Evolutionary conservation across 345 rosid species (phyloP), one percentile per base, ranked within the genome.

Genomic region (Aquilaria malaccensis): DNA sequence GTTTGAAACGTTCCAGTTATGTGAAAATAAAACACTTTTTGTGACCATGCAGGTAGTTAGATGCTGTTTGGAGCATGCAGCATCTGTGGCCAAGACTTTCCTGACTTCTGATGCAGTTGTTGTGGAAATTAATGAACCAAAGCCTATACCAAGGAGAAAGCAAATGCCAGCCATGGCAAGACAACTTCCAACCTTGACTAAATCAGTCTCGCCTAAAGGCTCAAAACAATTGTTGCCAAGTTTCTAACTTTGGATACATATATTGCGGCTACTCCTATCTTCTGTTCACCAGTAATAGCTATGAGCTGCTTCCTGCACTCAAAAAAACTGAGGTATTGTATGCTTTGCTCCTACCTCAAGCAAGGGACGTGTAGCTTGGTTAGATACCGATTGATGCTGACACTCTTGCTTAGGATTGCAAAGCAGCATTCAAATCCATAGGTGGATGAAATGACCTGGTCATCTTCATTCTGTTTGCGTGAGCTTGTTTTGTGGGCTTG

Each of bases 1-100:
- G 31, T 2, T 22, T 33, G 13, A 4, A 5, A 7, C 49, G 0
- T 46, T 46, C 49, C 49, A 7, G 7, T 11, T 11, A 46, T 6
- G 12, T 6, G 49, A 46, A 46, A 46, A 15, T 6, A 30, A 46
- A 15, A 22, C 22, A 22, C 22, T 22, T 22, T 22, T 22, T 22
- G 43, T 37, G 7, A 4, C 43, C 5, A 43, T 11, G 71, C 84
- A 92, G 98, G 96, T 89, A 13, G 91, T 89, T 61, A 80, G 97
- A 79, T 93, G 94, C 68, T 93, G 94, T 70, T 62, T 93, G 79
- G 98, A 89, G 85, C 81, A 93, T 66, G 86, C 98, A 43, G 80
- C 97, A 61, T 85, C 96, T 6, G 97, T 89, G 62, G 98, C 98
- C 45, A 87, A 77, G 73, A 83, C 83, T 63, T 87, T 89, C 68